Evolutionary conservation across 192 early-diverging fungal genomes (phyloP), one percentile per base, ranked within the genome.

Genomic region (Coemansia sp.): DNA sequence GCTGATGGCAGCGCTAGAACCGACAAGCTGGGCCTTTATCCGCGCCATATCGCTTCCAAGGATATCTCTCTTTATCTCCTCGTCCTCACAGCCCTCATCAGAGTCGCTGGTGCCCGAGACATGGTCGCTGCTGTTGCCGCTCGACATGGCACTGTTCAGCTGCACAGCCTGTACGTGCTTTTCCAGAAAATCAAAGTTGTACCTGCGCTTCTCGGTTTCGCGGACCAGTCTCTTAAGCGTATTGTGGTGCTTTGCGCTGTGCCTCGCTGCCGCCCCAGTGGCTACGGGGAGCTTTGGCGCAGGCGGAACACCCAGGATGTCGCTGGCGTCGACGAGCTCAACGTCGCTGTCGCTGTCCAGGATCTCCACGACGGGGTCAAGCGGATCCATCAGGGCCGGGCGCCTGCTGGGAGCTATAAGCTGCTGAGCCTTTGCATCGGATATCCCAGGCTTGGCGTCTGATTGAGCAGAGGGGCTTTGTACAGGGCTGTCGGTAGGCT

Each of bases 211-310:
- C 30, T 49, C 46, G 3, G 34, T 61, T 16, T 58, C 67, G n/a
- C 54, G 75, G 13, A 72, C 75, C 20, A 78, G 64, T 16, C 59
- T 62, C 55, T 78, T 68, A 16, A 78, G 51, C 29, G 70, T 60
- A 51, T 78, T 78, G 22, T 61, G 56, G 39, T 78, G 71, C 7
- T 58, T 49, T 35, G 62, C 42, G 14, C 32, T 53, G 13, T 51
- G 55, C 32, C 27, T 47, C 9, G n/a, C n/a, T n/a, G n/a, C n/a
- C n/a, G n/a, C n/a, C n/a, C n/a, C n/a, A n/a, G 39, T 6, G 14
- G 20, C 14, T 29, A 42, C 32, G 4, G 34, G 28, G 36, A 52
- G 62, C 25, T 18, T 60, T 14, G 18, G 23, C 3, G 47, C 13
- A 10, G 36, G 18, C 24, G n/a, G 16, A 16, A 34, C 42, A 11